Percentiles rank a stretch among this genome's conserved stretches.
Evolutionary conservation across 768 basidiomycete genomes (phyloP).

Genomic region (Thelephora aurantiotincta): DNA sequence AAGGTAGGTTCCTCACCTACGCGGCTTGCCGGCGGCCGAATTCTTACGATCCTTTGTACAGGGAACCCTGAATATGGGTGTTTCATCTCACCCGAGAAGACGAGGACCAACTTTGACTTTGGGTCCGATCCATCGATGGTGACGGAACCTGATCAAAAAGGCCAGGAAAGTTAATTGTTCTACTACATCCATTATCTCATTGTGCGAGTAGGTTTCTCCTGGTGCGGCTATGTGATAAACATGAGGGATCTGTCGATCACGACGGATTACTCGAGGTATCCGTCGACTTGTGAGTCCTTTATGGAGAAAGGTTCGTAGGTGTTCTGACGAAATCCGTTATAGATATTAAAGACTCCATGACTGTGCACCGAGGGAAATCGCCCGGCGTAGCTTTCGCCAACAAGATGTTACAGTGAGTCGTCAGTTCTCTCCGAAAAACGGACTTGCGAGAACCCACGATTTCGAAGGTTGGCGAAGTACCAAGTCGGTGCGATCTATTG

Average conservation of each 20-base stretch:
- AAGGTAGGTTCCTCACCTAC: slow-evolving; percentile 29
- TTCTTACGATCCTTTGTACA: slow-evolving; percentile 11
- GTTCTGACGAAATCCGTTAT: slow-evolving; percentile 2
- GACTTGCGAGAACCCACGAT: background rate
- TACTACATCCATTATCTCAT: background rate
- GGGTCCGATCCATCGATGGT: slow-evolving; percentile 37
- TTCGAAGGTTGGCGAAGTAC: slow-evolving; percentile 47
- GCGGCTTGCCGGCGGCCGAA: too few relatives aligned
- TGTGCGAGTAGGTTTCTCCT: slow-evolving; percentile 58
- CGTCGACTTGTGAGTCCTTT: slow-evolving; percentile 34
- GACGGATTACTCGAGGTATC: slow-evolving; percentile 64
- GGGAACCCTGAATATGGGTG: slow-evolving; percentile 95
- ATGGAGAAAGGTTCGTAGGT: background rate
- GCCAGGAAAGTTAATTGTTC: slow-evolving; percentile 14
- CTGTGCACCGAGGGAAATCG: slow-evolving; percentile 49
- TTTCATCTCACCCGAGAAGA: slow-evolving; percentile 80
- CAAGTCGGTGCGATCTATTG: slow-evolving; percentile 71
- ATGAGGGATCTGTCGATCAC: slow-evolving; percentile 64
- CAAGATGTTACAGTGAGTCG: slow-evolving; percentile 66
- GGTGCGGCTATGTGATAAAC: slow-evolving; percentile 82
- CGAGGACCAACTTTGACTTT: slow-evolving; percentile 73
- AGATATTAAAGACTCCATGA: slow-evolving; percentile 58
- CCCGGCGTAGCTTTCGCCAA: slow-evolving; percentile 50
- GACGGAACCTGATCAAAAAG: slow-evolving; percentile 29
- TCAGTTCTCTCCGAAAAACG: background rate